These are phyloP conservation scores for Arthrobotrys musiformis DNA, from an alignment of 2,329 filamentous ascomycete genomes.

Conservation along the genomic window DNA sequence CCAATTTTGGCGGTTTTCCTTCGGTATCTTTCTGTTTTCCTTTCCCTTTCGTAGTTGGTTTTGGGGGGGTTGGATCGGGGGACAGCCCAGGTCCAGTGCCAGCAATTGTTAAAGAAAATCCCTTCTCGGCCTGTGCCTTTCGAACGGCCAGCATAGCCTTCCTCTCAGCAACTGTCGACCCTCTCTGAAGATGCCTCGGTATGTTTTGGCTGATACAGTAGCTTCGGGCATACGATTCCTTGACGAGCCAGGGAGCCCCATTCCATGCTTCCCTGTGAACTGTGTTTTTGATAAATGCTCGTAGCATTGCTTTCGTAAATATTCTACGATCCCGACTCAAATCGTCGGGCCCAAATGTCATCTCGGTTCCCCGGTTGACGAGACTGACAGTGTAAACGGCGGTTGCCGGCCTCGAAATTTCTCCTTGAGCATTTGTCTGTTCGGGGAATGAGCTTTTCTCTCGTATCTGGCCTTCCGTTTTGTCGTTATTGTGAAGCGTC, in stretches of 20 bases:
- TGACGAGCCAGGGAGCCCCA: slow-evolving; percentile 96
- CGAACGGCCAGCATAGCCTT: slow-evolving; percentile 77
- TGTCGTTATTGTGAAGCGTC: slow-evolving; percentile 74
- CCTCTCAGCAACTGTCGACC: slow-evolving; percentile 79
- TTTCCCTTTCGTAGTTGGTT: slow-evolving; percentile 29
- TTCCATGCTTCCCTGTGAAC: slow-evolving; percentile 92
- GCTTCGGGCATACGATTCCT: slow-evolving; percentile 80
- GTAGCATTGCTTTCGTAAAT: slow-evolving; percentile 93
- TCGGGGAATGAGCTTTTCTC: slow-evolving; percentile 83
- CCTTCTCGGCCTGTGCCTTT: slow-evolving; percentile 65
- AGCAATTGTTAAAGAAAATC: slow-evolving; percentile 49
- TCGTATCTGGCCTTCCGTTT: slow-evolving; percentile 78
- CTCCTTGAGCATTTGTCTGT: slow-evolving; percentile 62
- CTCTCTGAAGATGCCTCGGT: slow-evolving; percentile 82
- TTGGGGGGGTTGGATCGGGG: slow-evolving; percentile 33
- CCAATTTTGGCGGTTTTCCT: slow-evolving; percentile 27
- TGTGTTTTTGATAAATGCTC: slow-evolving; percentile 93
- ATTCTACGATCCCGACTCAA: slow-evolving; percentile 87
- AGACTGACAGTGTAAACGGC: slow-evolving; percentile 84
- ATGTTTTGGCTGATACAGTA: slow-evolving; percentile 90
- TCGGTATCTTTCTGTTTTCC: slow-evolving; percentile 45
- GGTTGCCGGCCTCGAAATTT: slow-evolving; percentile 70
- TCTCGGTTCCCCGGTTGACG: slow-evolving; percentile 76
- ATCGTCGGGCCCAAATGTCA: slow-evolving; percentile 68
- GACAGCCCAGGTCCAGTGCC: slow-evolving; percentile 49